Evolutionary conservation across 2,329 filamentous ascomycete genomes (phyloP).

Genomic region (Xylaria sp.): DNA sequence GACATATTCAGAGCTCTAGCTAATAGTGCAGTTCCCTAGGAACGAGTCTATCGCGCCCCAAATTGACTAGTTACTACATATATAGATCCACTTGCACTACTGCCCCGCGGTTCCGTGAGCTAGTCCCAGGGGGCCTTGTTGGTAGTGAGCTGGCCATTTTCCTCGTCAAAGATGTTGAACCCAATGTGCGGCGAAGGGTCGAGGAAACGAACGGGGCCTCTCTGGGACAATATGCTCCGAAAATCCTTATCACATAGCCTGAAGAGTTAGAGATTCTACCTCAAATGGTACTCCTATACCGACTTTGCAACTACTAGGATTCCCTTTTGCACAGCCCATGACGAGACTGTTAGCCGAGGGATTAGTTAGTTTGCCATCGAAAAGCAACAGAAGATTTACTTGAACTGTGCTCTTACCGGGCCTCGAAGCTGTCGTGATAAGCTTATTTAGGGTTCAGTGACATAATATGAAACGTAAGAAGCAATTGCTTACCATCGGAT

Average conservation of each 20-base stretch:
- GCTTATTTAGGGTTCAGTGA: slow-evolving; percentile 25
- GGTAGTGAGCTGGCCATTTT: slow-evolving; percentile 35
- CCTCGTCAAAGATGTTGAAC: slow-evolving; percentile 36
- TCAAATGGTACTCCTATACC: slow-evolving; percentile 29
- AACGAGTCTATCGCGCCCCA: no score
- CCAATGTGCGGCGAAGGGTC: slow-evolving; percentile 33
- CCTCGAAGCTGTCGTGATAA: slow-evolving; percentile 24
- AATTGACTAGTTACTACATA: no score
- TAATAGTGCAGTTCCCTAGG: no score
- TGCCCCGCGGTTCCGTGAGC: no score
- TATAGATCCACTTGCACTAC: no score
- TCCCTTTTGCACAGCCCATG: slow-evolving; percentile 34
- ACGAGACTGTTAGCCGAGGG: slow-evolving; percentile 26
- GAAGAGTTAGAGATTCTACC: slow-evolving; percentile 28
- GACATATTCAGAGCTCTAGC: no score
- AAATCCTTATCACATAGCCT: slow-evolving; percentile 26
- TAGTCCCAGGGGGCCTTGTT: no score
- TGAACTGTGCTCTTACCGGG: slow-evolving; percentile 31
- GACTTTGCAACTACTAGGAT: slow-evolving; percentile 33
- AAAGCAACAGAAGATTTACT: slow-evolving; percentile 19
- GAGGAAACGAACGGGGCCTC: slow-evolving; percentile 33
- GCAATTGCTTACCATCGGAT: slow-evolving; percentile 27
- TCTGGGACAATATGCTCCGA: slow-evolving; percentile 16
- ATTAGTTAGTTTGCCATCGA: no score
- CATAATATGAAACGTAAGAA: no score